Evolutionary conservation across 2,329 filamentous ascomycete genomes (phyloP), one percentile per base, ranked within the genome.

Genomic region (Tolypocladium ovalisporum): DNA sequence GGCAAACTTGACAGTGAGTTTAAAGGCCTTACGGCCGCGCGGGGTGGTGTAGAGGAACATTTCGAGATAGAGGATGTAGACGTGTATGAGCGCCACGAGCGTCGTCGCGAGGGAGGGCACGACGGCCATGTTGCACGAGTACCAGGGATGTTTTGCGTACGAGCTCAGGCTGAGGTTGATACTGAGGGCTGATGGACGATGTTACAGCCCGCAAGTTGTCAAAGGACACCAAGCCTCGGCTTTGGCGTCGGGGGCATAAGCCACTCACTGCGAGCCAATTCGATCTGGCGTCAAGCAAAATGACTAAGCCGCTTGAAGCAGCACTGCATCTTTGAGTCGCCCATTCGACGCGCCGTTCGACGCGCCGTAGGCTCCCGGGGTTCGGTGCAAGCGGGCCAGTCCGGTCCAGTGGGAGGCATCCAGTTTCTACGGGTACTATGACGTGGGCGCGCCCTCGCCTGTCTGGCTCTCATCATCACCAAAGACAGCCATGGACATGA

Each of bases 11-110:
- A 72, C 63, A 0, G 68, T 73, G 39, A 78, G 68, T 35, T 66
- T 65, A 66, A 80, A 80, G 1, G 76, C 64, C 62, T 72, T 74
- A 60, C 68, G 72, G 40, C 77, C 78, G 34, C 69, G 70, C 2
- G 76, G 75, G 0, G 69, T 74, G 2, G 71, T 77, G 77, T 77
- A 80, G 56, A 79, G 68, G 60, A 78, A 76, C 73, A 76, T 78
- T 58, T 80, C 77, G 12, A 80, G 72, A 17, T 73, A 63, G 56
- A 78, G 61, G 62, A 80, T 79, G 70, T 79, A 80, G 63, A 72
- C 65, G 67, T 80, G 78, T 17, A 77, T 63, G 49, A 64, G 59
- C 60, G 72, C 72, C 54, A 80, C 64, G 52, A 72, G 60, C 64
- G 64, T 71, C 8, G 76, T 72, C 4, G 73, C 66, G 54, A 68